phyloP scores from a whole-genome alignment of 2,329 filamentous ascomycete species.

The Bipolaris sorokiniana region DNA sequence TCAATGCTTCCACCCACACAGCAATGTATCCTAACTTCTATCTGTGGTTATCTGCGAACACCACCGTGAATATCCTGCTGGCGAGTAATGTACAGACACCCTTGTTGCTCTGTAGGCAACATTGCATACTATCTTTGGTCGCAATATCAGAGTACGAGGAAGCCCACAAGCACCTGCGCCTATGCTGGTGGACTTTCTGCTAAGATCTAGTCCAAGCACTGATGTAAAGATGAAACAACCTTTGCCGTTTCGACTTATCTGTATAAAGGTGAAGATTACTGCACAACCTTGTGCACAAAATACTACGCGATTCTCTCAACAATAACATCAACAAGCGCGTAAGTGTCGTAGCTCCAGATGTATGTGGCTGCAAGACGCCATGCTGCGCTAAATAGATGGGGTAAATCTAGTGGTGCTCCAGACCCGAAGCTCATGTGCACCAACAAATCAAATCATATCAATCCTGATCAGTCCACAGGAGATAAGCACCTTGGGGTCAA shows the following conservation, averaged over 20 bases:
- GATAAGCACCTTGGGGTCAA: not conserved
- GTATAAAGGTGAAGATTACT: no score
- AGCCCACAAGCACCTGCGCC: not conserved
- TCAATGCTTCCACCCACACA: not conserved
- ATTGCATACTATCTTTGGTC: not conserved
- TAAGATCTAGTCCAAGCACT: not conserved
- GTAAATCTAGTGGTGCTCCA: not conserved
- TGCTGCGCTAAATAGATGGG: no score
- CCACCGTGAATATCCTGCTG: no score
- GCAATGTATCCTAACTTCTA: not conserved
- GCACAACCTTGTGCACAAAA: not conserved
- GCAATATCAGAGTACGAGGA: not conserved
- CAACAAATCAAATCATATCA: not conserved
- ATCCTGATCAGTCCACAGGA: not conserved
- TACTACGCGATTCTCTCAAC: not conserved
- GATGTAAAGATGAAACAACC: not conserved
- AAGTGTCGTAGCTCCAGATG: not conserved
- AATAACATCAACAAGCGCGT: not conserved
- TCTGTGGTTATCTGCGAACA: no score
- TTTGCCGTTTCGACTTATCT: not conserved
- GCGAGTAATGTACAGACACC: no score
- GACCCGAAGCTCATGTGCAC: not conserved
- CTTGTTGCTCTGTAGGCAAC: not conserved
- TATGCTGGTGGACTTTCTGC: not conserved
- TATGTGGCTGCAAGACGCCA: not conserved